phyloP scores from a whole-genome alignment of 257 asterid species.

The Fraxinus anomala region DNA sequence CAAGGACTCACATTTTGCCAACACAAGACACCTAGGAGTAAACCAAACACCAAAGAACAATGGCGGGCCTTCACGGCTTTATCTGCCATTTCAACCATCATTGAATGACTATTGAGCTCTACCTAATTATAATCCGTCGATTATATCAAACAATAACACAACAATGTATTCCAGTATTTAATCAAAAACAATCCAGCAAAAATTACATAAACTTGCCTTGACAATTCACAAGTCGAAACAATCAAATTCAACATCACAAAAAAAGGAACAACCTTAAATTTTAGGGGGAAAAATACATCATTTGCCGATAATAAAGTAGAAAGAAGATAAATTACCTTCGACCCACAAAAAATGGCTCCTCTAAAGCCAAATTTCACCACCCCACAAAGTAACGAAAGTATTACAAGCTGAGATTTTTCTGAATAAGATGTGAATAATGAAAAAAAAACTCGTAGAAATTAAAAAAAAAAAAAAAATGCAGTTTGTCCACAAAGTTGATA shows the following conservation, averaged over 20 bases:
- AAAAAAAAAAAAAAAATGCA: not conserved
- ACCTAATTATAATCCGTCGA: not conserved
- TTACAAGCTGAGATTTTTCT: not conserved
- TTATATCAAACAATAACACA: conserved; percentile 2
- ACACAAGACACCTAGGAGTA: not conserved
- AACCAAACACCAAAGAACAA: not conserved
- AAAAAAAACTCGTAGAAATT: too few species aligned
- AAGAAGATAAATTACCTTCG: not conserved
- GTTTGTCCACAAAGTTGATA: not conserved
- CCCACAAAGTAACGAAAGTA: not conserved
- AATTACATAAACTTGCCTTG: conserved; percentile 4
- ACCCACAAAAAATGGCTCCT: not conserved
- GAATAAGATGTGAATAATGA: too few species aligned
- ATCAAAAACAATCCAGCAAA: conserved; percentile 21
- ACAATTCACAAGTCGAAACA: conserved; percentile 25
- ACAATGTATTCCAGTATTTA: not conserved
- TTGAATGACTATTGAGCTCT: not conserved
- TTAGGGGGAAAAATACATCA: not conserved
- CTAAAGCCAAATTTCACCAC: not conserved
- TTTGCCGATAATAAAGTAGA: not conserved
- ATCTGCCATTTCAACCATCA: not conserved
- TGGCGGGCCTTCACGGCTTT: not conserved
- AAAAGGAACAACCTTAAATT: not conserved
- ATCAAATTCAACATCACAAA: conserved; percentile 25
- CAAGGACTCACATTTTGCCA: conserved; percentile 8